Evolutionary conservation across 768 basidiomycete genomes (phyloP).

Genomic region (Naematelia aurantialba): DNA sequence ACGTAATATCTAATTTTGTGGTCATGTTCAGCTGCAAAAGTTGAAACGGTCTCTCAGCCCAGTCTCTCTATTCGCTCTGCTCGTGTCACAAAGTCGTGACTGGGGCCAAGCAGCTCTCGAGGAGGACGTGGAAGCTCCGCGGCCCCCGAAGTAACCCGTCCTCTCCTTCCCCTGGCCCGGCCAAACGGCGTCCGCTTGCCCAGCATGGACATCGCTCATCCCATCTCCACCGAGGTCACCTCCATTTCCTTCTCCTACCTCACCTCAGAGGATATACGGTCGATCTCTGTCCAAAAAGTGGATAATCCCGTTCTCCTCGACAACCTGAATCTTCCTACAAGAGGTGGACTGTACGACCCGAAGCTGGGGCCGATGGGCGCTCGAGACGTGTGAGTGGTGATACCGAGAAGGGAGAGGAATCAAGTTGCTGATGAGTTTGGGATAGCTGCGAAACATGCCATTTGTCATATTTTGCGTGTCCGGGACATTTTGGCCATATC

Average conservation of each 20-base stretch:
- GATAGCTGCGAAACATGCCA: slow-evolving; percentile 89
- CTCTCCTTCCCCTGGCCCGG: neutral
- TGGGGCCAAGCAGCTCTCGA: neutral
- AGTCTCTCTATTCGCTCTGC: neutral
- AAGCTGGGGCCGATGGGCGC: slow-evolving; percentile 84
- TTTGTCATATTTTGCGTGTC: slow-evolving; percentile 88
- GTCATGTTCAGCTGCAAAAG: neutral
- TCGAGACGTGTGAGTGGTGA: slow-evolving; percentile 74
- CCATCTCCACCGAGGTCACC: slow-evolving; percentile 76
- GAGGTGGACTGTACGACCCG: slow-evolving; percentile 90
- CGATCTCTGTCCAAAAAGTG: slow-evolving; percentile 96
- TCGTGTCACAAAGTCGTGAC: neutral
- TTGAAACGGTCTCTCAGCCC: neutral
- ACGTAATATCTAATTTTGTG: slow-evolving; percentile 1
- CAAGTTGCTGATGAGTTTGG: slow-evolving; percentile 3
- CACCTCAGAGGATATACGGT: slow-evolving; percentile 75
- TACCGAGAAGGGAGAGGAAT: neutral
- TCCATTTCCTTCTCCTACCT: slow-evolving; percentile 92
- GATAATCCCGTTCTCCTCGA: slow-evolving; percentile 89
- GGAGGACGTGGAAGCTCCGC: neutral
- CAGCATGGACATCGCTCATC: slow-evolving; percentile 79
- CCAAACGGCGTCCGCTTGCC: neutral
- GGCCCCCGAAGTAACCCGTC: neutral
- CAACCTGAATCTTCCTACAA: slow-evolving; percentile 85
- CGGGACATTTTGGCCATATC: slow-evolving; percentile 97